Percentiles rank a stretch among this genome's conserved stretches.
Evolutionary conservation across 148 eudicot species (phyloP).

Genomic region (Amaranthus palmeri): DNA sequence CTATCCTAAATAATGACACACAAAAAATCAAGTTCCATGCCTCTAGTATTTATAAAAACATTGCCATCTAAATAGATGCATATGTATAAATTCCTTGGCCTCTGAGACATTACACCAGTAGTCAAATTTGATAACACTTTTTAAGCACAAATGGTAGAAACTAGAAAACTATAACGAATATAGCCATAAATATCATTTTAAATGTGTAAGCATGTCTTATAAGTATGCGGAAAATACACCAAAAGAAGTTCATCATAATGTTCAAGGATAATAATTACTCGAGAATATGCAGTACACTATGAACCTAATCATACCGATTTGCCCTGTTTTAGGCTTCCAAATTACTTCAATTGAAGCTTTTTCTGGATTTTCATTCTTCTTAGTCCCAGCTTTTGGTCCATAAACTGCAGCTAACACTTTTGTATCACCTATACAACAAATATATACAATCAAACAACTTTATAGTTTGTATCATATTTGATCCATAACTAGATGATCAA

Average conservation of each 20-base stretch:
- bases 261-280: neutral
- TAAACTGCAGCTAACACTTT: slow-evolving; percentile 80
- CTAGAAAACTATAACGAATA: neutral
- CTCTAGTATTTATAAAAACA: neutral
- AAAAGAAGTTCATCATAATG: neutral
- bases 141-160: neutral
- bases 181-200: neutral
- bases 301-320: slow-evolving; percentile 49
- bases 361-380: slow-evolving; percentile 75
- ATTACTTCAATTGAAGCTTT: slow-evolving; percentile 83
- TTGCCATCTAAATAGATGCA: neutral
- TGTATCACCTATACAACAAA: slow-evolving; percentile 53
- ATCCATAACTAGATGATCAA: too few species aligned
- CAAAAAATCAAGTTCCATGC: neutral
- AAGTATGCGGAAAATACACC: too few species aligned
- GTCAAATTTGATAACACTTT: neutral
- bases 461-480: too few species aligned
- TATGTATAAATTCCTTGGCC: neutral
- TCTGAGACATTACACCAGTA: neutral
- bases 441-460: neutral
- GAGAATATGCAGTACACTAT: neutral
- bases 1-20: neutral
- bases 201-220: too few species aligned
- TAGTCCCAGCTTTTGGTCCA: slow-evolving; percentile 77
- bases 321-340: slow-evolving; percentile 87